Percentiles rank a stretch among this genome's conserved stretches.
Conservation (phyloP, 1,139 yeast species). For the Hanseniaspora uvarum region DNA sequence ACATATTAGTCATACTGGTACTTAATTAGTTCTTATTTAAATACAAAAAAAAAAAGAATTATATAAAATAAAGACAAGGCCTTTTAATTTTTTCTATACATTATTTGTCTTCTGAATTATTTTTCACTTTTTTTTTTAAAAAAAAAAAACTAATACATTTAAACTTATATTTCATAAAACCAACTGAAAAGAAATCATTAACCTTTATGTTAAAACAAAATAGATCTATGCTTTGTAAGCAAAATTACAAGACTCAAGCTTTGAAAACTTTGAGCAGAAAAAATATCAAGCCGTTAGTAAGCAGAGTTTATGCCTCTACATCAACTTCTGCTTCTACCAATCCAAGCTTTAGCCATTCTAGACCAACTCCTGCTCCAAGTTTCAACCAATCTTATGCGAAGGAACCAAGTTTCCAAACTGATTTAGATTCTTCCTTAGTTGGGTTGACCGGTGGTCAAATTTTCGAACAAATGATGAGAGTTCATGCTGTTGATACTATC, state of each 20-base stretch:
- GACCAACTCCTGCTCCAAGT: conserved; percentile 48
- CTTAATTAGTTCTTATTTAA: too few species aligned
- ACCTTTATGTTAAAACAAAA: conserved; percentile 9
- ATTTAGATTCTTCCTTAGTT: conserved; percentile 75
- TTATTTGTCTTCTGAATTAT: too few species aligned
- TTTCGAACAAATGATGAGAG: conserved; percentile 96
- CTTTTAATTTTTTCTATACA: too few species aligned
- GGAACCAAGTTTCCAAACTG: conserved; percentile 15
- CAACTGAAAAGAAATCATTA: not conserved
- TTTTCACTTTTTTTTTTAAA: too few species aligned
- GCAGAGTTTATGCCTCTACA: not conserved
- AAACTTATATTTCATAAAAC: too few species aligned
- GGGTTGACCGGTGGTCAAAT: conserved; percentile 97
- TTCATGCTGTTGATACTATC: conserved; percentile 88
- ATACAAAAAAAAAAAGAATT: too few species aligned
- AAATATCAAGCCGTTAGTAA: not conserved
- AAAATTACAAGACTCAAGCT: conserved; percentile 2
- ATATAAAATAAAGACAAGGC: too few species aligned
- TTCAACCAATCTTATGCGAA: conserved; percentile 27
- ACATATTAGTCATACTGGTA: too few species aligned
- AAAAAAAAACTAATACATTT: too few species aligned
- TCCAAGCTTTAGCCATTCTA: conserved; percentile 18
- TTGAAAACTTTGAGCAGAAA: not conserved
- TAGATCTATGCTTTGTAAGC: conserved; percentile 3
- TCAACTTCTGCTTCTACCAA: conserved; percentile 24